Conservation (phyloP, 148 eudicot species). For the Rhododendron vialii region DNA sequence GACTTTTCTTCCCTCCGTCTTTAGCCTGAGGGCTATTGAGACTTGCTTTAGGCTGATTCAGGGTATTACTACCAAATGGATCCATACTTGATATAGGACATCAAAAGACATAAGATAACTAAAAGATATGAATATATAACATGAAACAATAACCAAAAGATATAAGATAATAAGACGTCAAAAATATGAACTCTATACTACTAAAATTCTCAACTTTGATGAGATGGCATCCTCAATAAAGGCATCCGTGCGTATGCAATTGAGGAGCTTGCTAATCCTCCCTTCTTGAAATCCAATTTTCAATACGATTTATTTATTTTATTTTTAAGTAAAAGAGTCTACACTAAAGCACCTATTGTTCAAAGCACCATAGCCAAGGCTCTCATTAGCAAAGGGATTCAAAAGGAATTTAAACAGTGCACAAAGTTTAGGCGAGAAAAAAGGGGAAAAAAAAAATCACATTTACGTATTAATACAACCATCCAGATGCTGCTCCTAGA, state of each 20-base stretch:
- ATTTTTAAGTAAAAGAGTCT: neutral
- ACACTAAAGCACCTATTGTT: neutral
- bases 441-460: too few species aligned
- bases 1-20: constrained; percentile 32
- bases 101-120: neutral
- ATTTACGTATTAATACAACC: neutral
- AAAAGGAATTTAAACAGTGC: neutral
- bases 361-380: neutral
- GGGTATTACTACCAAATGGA: constrained; percentile 10
- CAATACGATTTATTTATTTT: neutral
- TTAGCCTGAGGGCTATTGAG: constrained; percentile 13
- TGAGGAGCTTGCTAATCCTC: neutral
- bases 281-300: neutral
- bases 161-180: neutral
- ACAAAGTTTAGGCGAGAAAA: too few species aligned
- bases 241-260: neutral
- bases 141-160: neutral
- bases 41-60: constrained; percentile 1
- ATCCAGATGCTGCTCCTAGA: neutral
- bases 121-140: neutral
- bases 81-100: constrained; percentile 6
- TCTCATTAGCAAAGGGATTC: neutral
- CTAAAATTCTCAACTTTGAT: neutral
- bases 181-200: neutral
- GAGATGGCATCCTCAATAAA: neutral